Base-by-base conservation (phyloP, 768 basidiomycete species). In the Russula sp. region DNA sequence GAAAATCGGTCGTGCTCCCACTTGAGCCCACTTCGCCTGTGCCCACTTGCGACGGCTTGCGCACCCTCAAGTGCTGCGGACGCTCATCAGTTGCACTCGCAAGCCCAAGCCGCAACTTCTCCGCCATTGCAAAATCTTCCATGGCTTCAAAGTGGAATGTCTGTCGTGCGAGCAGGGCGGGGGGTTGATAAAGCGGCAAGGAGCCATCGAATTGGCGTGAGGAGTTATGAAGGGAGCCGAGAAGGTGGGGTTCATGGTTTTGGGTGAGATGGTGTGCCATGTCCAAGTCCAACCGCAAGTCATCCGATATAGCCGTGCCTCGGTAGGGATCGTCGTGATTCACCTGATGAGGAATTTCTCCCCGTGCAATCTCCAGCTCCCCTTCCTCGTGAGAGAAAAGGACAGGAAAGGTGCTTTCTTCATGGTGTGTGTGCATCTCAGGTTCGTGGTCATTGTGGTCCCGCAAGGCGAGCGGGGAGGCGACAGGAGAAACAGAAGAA, bases 61-160 rank as follows among this genome's bases (percentile, higher is more conserved):
- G 61, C 18, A 77, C 22, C 76, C 69, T 38, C 42, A 65, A 39
- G n/a, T 45, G 36, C 1, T 69, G 70, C 50, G 20, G 18, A 35
- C 54, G 56, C 9, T 58, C 59, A 13, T 65, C 66, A 18, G 35
- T 56, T 4, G 83, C 77, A 3, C 73, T 72, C 5, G 47, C 7
- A 10, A 92, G 72, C 3, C 89, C 90, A 0, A 91, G 74, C 46
- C 73, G 75, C 34, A 78, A 73, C 67, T 88, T 88, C 73, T 95
- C 93, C 18, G 78, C 79, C 0, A 74, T 71, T 0, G 89, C 89
- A 71, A 86, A 96, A 7, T 81, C 79, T 70, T 97, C 94, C 79
- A 97, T 86, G 0, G 73, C 76, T 0, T 73, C 65, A 70, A 93
- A 96, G 70, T 93, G 83, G 70, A 91, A 94, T 29, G 77, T 73